Base-by-base conservation (phyloP, 2,329 filamentous ascomycete species). In the Monosporascus cannonballus region DNA sequence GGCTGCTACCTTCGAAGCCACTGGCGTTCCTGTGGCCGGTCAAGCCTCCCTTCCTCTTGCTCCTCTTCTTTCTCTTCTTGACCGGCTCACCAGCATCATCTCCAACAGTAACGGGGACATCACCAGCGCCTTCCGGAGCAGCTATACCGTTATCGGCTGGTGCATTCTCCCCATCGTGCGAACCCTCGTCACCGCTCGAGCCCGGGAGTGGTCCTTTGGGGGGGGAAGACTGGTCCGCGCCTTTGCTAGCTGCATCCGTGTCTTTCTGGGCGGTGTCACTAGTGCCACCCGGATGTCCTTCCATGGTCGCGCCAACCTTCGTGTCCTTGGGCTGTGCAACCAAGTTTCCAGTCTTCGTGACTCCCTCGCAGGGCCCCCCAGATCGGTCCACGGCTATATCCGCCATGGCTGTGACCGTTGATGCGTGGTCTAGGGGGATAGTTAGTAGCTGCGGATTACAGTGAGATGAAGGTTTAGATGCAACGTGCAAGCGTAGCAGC, bases 1-100 rank as follows among this genome's bases (percentile, higher is more conserved):
- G 20, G 1, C 14, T 64, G 61, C 48, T 60, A 79, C 83, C 81
- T 69, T 92, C 89, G 54, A 91, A 92, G 0, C 89, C 89, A 6
- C 82, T 87, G 6, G 76, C 76, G 44, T 69, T 71, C 59, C 73
- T 76, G 48, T 69, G 66, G 0, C 71, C 73, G 20, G 71, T 70
- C 2, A 74, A 74, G 20, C 73, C 69, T 7, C 54, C 57, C 7
- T 54, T 56, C 44, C 60, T 64, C 18, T 64, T 67, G 17, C 59
- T 61, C 49, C 66, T 74, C 52, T 67, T 76, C 62, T 72, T 76
- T 59, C 73, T 75, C 60, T 71, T 73, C 59, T 71, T 72, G 53
- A 56, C 53, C 27, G 45, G 44, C 38, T 55, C 42, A n/a, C 42
- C 42, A 24, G 42, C 20, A 27, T 30, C 22, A 34, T 14, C 5